Evolutionary conservation across 2,329 filamentous ascomycete genomes (phyloP), one percentile per base, ranked within the genome.

Genomic region (Tolypocladium tundrense): DNA sequence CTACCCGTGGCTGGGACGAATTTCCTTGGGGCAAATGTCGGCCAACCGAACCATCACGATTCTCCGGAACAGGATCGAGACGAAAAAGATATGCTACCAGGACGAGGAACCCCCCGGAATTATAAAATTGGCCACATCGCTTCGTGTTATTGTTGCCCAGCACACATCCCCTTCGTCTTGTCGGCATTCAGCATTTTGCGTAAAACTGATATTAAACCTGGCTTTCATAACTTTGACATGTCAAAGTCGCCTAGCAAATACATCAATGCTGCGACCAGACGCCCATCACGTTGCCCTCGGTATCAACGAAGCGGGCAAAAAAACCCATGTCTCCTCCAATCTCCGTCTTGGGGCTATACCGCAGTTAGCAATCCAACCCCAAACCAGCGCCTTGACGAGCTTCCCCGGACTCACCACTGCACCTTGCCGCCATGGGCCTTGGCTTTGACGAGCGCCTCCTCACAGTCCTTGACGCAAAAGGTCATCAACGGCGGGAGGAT

Each of bases 251-350:
- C 48, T 10, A n/a, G 2, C 13, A n/a, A 51, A 4, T 16, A 19
- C 31, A 7, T 66, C 62, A 69, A 31, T 68, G 62, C 59, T 66
- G 64, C 55, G 69, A 68, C 70, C 68, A 73, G 39, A 71, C 60
- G 33, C 71, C 68, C 48, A 72, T 64, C 64, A 72, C 61, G 59
- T 75, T 74, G n/a, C 70, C 72, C 63, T 75, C 73, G 11, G 66
- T 66, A 59, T 75, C 72, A 53, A 74, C 62, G 45, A 74, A 67
- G 3, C 71, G 68, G 41, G 70, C 71, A 59, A 70, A 71, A 58
- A 62, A 66, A 1, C 72, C 73, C 69, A 70, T 71, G 14, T 61
- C 63, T 14, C 64, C 65, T 27, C 66, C 68, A 58, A 73, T 71
- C 24, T 63, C 64, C 5, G 70, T 73, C 65, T 73, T 75, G 33